phyloP scores from a whole-genome alignment of 2,329 filamentous ascomycete genomes.

The Aureobasidium leucospermi region DNA sequence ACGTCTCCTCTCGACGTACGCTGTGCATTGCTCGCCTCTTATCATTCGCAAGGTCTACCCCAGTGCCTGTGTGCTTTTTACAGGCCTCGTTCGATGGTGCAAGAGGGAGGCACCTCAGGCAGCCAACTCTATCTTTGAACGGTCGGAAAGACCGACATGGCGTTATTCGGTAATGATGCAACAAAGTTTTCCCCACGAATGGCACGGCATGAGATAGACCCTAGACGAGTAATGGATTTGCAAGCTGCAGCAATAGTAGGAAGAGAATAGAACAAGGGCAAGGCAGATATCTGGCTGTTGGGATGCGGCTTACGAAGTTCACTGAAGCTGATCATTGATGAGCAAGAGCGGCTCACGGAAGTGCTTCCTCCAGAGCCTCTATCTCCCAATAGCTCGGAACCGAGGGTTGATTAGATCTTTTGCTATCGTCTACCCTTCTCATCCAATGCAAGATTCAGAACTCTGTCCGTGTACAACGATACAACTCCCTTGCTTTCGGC shows the following conservation, averaged over 20 bases:
- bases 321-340: background rate
- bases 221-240: background rate
- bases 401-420: slow-evolving; percentile 3
- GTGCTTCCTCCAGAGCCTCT: background rate
- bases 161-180: background rate
- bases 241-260: background rate
- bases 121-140: background rate
- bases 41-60: slow-evolving; percentile 8
- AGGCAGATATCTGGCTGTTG: background rate
- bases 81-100: background rate
- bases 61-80: background rate
- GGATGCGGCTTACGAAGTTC: slow-evolving; percentile 9
- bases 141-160: background rate
- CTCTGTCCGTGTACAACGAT: background rate
- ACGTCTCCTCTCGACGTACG: background rate
- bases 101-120: background rate
- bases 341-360: background rate
- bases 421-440: background rate
- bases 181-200: background rate
- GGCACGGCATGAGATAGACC: background rate
- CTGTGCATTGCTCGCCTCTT: background rate
- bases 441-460: background rate
- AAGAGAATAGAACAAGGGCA: background rate
- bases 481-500: background rate
- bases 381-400: background rate